Percentiles rank a stretch among this genome's conserved stretches.
These are phyloP conservation scores for Claviceps paspali DNA, from an alignment of 2,329 filamentous ascomycete species.

Conservation along the genomic window DNA sequence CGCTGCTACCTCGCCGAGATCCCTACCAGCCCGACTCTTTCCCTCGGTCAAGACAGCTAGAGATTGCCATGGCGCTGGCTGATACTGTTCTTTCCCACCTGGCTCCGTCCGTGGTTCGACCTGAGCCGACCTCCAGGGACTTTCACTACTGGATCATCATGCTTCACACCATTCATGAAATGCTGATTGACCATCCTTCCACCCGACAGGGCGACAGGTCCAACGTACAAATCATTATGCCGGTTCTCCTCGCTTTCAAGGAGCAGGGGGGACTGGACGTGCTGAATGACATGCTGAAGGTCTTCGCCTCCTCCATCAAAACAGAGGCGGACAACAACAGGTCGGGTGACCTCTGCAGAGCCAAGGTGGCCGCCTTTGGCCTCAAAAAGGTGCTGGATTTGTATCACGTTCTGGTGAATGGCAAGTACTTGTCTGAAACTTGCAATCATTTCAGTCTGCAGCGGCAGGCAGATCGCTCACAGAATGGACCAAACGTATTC, in stretches of 20 bases:
- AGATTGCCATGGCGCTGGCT: constrained; percentile 51
- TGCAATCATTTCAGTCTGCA: constrained; percentile 36
- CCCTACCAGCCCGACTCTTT: constrained; percentile 40
- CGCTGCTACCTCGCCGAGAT: constrained; percentile 59
- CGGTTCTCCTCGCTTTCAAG: constrained; percentile 78
- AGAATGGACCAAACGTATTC: constrained; percentile 27
- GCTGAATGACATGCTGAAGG: constrained; percentile 55
- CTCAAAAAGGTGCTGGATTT: constrained; percentile 77
- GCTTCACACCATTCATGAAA: constrained; percentile 60
- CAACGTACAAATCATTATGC: constrained; percentile 44
- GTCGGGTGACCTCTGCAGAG: constrained; percentile 27
- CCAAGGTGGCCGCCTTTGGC: constrained; percentile 36
- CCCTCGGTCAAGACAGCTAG: constrained; percentile 35
- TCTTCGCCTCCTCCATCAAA: constrained; percentile 34
- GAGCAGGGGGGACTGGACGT: constrained; percentile 60
- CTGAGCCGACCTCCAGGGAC: constrained; percentile 40
- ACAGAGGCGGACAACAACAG: constrained; percentile 23
- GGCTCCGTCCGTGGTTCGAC: constrained; percentile 26
- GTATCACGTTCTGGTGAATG: constrained; percentile 60
- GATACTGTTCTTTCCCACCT: constrained; percentile 55
- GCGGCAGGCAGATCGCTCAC: constrained; percentile 26
- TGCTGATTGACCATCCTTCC: constrained; percentile 54
- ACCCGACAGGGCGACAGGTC: constrained; percentile 32
- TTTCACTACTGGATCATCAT: constrained; percentile 74
- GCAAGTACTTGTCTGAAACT: constrained; percentile 70